These are phyloP conservation scores for Rhizopus microsporus DNA, from an alignment of 371 early-diverging fungal genomes.

Conservation along the genomic window DNA sequence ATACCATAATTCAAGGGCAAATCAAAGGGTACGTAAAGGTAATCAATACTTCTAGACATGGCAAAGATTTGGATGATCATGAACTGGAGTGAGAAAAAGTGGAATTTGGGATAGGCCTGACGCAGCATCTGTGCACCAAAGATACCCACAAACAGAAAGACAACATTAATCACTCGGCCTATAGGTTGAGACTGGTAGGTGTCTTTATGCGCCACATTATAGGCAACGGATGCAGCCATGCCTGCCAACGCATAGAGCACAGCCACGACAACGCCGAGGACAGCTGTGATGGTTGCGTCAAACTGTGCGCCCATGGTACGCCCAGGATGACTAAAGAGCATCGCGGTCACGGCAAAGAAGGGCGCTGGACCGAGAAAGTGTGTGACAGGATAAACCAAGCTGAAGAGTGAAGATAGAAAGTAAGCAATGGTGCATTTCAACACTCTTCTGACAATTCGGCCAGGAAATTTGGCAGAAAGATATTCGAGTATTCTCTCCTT, in stretches of 20 bases:
- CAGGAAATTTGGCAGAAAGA: conserved; percentile 44
- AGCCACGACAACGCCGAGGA: conserved; percentile 41
- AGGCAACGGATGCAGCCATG: conserved; percentile 34
- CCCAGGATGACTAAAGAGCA: conserved; percentile 55
- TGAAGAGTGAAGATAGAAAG: conserved; percentile 44
- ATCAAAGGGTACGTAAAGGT: conserved; percentile 16
- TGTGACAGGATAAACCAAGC: conserved; percentile 40
- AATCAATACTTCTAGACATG: conserved; percentile 28
- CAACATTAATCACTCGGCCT: conserved; percentile 24
- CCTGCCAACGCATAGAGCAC: conserved; percentile 42
- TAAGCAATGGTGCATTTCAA: conserved; percentile 56
- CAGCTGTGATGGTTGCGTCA: conserved; percentile 48
- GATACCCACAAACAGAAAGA: conserved; percentile 34
- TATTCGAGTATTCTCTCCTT: conserved; percentile 20
- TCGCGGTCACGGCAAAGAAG: conserved; percentile 45
- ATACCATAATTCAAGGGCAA: conserved; percentile 32
- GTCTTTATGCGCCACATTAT: conserved; percentile 26
- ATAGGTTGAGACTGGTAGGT: conserved; percentile 12
- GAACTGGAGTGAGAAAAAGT: conserved; percentile 38
- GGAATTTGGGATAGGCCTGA: conserved; percentile 36
- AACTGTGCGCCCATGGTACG: conserved; percentile 53
- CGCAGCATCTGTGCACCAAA: conserved; percentile 35
- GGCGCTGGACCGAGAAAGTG: conserved; percentile 41
- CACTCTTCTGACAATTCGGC: conserved; percentile 55
- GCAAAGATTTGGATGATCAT: conserved; percentile 38